Evolutionary conservation across 2,329 filamentous ascomycete genomes (phyloP), one percentile per base, ranked within the genome.

Genomic region (Botrytis porri): DNA sequence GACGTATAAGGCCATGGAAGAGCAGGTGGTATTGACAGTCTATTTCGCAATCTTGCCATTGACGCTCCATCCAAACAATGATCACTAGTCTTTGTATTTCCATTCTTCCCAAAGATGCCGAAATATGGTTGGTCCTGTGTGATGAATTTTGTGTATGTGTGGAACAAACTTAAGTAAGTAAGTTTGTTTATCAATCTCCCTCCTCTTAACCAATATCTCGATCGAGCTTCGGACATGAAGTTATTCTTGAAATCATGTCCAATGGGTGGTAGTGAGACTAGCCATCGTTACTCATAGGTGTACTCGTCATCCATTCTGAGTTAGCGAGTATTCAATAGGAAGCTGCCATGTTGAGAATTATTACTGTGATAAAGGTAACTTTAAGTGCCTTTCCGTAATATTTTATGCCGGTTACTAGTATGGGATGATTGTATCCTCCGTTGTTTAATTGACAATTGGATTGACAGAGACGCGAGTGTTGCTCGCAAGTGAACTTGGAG

Each of bases 91-190:
- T 18, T 59, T 16, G n/a, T 3, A 14, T 32, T 32, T 16, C 16
- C 20, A 22, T 32, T 20, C 2, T 1, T 9, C 4, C 9, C 14
- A 32, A 32, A 32, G 1, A 29, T 16, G 14, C 7, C 0, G 9
- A 59, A 59, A 9, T 32, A 32, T 7, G 6, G 54, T 14, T 29
- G 14, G 3, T 59, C n/a, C 29, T 32, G 16, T 18, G 29, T 59
- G 9, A 59, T 32, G 9, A 32, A 20, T 7, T 59, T 32, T 57
- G 6, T 32, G 12, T 32, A 57, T 32, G 14, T 32, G 9, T 32
- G n/a, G 29, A 57, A 57, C 29, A 32, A 57, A 8, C 54, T 2
- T 3, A 57, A 1, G 1, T 57, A 57, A 20, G 14, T 57, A 5
- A 57, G 3, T 9, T 57, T 32, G 8, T 32, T 8, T 14, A 57